phyloP scores from a whole-genome alignment of 495 filamentous ascomycete genomes.

The Penicillium soppii region DNA sequence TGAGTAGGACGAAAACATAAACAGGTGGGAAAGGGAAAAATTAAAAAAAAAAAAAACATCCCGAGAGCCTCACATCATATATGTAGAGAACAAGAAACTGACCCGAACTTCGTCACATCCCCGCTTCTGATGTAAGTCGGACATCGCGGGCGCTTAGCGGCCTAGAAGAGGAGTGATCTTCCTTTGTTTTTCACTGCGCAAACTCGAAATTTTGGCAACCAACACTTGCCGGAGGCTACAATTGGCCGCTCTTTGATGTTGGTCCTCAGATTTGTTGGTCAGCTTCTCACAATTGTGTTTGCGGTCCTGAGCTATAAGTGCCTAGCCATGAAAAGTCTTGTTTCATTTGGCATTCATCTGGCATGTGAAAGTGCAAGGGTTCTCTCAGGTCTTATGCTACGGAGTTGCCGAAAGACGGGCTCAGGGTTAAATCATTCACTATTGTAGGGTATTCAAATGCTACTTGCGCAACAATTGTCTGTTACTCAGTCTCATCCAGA shows the following conservation, averaged over 20 bases:
- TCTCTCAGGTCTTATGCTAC: neutral
- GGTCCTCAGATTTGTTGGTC: neutral
- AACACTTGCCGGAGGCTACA: neutral
- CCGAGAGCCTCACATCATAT: constrained; percentile 7
- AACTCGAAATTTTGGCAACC: constrained; percentile 3
- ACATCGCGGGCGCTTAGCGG: constrained; percentile 23
- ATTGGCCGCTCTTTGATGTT: neutral
- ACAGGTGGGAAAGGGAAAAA: neutral
- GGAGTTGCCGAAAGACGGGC: neutral
- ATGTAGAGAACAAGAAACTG: neutral
- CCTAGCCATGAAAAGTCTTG: too few species aligned
- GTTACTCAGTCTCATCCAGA: too few species aligned
- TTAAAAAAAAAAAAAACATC: neutral
- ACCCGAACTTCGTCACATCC: constrained; percentile 13
- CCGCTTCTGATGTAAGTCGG: constrained; percentile 31
- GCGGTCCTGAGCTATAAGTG: too few species aligned
- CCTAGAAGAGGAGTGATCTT: constrained; percentile 19
- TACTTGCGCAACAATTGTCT: too few species aligned
- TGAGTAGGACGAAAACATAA: neutral
- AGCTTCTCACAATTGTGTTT: neutral
- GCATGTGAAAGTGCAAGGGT: neutral
- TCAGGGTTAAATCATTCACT: neutral
- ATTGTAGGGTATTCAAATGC: neutral
- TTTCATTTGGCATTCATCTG: too few species aligned
- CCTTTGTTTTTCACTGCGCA: neutral